Percentiles rank a stretch among this genome's conserved stretches.
Evolutionary conservation across 768 basidiomycete species (phyloP).

Genomic region (Hortiboletus flavorubellus): DNA sequence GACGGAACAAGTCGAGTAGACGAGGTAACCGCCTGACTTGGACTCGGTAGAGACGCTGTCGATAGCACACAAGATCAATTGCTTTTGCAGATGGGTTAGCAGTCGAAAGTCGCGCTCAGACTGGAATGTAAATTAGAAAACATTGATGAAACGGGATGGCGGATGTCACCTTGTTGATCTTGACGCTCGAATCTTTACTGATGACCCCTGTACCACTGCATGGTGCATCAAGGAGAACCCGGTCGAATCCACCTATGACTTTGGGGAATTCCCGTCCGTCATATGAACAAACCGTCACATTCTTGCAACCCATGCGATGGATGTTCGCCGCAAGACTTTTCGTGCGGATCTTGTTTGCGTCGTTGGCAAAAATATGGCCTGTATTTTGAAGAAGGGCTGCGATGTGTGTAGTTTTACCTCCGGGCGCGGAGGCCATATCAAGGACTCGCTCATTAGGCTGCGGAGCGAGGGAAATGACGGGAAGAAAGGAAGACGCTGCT

Average conservation of each 20-base stretch:
- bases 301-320: slow-evolving; percentile 96
- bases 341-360: slow-evolving; percentile 89
- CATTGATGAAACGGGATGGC: background rate
- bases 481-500: slow-evolving; percentile 98
- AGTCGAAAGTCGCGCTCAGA: slow-evolving; percentile 94
- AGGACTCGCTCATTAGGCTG: slow-evolving; percentile 91
- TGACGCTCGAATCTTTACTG: slow-evolving; percentile 95
- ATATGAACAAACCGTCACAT: slow-evolving; percentile 95
- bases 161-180: slow-evolving; percentile 85
- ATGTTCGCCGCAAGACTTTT: slow-evolving; percentile 97
- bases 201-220: slow-evolving; percentile 99
- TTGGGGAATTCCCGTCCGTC: slow-evolving; percentile 98
- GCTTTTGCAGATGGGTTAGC: slow-evolving; percentile 96
- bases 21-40: slow-evolving; percentile 88
- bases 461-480: slow-evolving; percentile 92
- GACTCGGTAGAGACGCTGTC: slow-evolving; percentile 91
- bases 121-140: slow-evolving; percentile 38
- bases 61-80: slow-evolving; percentile 95
- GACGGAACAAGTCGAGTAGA: slow-evolving; percentile 98
- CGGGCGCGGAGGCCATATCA: slow-evolving; percentile 98
- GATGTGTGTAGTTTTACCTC: slow-evolving; percentile 98
- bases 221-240: slow-evolving; percentile 95
- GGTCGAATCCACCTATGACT: slow-evolving; percentile 97
- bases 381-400: slow-evolving; percentile 97
- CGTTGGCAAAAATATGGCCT: slow-evolving; percentile 97